phyloP scores from a whole-genome alignment of 257 asterid genomes.

The Solanum sejunctum region DNA sequence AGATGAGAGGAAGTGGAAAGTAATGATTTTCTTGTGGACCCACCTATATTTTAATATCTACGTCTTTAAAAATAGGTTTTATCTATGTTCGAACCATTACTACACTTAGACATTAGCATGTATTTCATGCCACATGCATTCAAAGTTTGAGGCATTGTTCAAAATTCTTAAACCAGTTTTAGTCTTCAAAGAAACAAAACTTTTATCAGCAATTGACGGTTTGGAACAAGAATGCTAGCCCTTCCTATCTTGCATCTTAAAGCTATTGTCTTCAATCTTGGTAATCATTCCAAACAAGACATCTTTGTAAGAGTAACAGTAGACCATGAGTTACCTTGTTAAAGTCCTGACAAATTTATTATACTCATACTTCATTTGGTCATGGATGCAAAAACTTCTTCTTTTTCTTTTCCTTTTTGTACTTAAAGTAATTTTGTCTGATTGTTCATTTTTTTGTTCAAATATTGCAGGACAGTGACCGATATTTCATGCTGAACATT shows the following conservation, averaged over 20 bases:
- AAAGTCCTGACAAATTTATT: neutral
- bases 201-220: neutral
- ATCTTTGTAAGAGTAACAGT: neutral
- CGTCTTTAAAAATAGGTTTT: neutral
- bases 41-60: neutral
- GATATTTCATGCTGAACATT: slow-evolving; percentile 49
- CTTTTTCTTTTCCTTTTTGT: neutral
- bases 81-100: neutral
- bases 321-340: neutral
- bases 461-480: slow-evolving; percentile 61
- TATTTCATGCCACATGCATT: neutral
- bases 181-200: neutral
- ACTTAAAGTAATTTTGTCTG: neutral
- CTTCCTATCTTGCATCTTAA: neutral
- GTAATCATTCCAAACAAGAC: neutral
- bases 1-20: neutral
- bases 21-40: neutral
- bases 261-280: neutral
- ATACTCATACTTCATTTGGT: neutral
- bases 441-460: neutral
- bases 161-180: neutral
- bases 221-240: neutral
- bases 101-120: neutral
- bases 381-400: neutral
- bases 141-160: neutral